These are phyloP conservation scores for Lichina pygmaea DNA, from an alignment of 495 filamentous ascomycete genomes.

Conservation along the genomic window DNA sequence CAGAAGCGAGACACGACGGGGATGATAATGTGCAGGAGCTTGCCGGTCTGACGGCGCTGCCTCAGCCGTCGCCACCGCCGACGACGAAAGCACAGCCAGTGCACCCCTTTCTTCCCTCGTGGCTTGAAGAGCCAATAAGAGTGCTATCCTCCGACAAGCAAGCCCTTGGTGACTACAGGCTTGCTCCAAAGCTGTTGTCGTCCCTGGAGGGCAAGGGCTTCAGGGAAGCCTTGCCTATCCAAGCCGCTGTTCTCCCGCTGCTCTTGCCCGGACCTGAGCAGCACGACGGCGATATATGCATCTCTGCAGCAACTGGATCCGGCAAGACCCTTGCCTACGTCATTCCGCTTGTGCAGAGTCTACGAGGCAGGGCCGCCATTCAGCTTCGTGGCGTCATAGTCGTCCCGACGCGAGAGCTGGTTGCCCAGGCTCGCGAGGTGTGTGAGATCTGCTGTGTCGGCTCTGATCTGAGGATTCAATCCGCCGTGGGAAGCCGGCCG, in stretches of 20 bases:
- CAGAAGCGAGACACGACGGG: conserved; percentile 3
- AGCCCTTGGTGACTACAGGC: conserved; percentile 32
- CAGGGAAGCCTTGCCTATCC: conserved; percentile 57
- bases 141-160: conserved; percentile 27
- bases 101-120: conserved; percentile 32
- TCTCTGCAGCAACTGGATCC: conserved; percentile 77
- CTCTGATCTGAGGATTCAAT: conserved; percentile 45
- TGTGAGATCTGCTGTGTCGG: conserved; percentile 38
- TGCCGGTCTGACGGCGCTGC: conserved; percentile 47
- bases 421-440: conserved; percentile 50
- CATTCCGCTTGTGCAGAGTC: conserved; percentile 54
- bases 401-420: conserved; percentile 72
- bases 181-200: conserved; percentile 27
- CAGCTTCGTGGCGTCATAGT: conserved; percentile 53
- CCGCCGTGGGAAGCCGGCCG: conserved; percentile 50
- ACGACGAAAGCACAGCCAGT: conserved; percentile 21
- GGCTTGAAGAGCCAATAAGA: conserved; percentile 48
- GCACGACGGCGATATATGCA: conserved; percentile 47
- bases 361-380: conserved; percentile 29
- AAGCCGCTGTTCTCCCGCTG: conserved; percentile 54
- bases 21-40: conserved; percentile 20
- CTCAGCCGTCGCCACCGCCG: conserved; percentile 38
- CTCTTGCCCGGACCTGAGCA: conserved; percentile 30
- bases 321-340: conserved; percentile 84
- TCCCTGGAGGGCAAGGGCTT: conserved; percentile 37